Percentiles rank a stretch among this genome's conserved stretches.
Conservation (phyloP, 768 basidiomycete species). For the Russula abietina region DNA sequence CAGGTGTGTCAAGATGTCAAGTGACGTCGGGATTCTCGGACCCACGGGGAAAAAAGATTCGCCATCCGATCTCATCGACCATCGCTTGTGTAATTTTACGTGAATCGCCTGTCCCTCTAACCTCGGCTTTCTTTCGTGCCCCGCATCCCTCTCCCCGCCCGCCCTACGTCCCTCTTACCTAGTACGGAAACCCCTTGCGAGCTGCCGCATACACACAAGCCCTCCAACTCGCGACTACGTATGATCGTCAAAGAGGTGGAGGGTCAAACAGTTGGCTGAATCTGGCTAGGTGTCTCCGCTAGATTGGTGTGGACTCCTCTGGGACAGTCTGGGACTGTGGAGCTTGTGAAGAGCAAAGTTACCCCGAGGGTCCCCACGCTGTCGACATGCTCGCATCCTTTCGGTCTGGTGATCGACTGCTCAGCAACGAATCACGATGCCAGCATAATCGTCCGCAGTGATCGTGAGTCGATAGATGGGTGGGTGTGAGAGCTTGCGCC, state of each 20-base stretch:
- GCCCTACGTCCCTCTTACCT: background rate
- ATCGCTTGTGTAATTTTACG: conserved; percentile 16
- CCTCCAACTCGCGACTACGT: background rate
- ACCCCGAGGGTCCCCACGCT: background rate
- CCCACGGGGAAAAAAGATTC: background rate
- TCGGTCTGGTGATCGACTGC: background rate
- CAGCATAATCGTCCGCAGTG: background rate
- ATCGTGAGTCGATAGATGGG: background rate
- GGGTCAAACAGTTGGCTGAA: background rate
- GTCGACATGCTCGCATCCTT: background rate
- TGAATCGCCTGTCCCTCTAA: background rate
- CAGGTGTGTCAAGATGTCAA: background rate
- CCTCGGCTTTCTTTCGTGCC: conserved; percentile 4
- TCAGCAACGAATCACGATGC: background rate
- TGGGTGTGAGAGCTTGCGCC: background rate
- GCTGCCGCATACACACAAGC: background rate
- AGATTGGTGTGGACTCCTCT: background rate
- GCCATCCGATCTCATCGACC: conserved; percentile 3
- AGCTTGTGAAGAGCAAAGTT: background rate
- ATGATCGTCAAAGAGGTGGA: background rate
- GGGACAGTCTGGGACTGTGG: background rate
- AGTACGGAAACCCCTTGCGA: too few species aligned
- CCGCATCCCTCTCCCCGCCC: background rate
- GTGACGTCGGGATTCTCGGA: background rate
- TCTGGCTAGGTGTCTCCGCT: background rate